Evolutionary conservation across 306 rosid species (phyloP), one percentile per base, ranked within the genome.

Genomic region (Fragaria iinumae): DNA sequence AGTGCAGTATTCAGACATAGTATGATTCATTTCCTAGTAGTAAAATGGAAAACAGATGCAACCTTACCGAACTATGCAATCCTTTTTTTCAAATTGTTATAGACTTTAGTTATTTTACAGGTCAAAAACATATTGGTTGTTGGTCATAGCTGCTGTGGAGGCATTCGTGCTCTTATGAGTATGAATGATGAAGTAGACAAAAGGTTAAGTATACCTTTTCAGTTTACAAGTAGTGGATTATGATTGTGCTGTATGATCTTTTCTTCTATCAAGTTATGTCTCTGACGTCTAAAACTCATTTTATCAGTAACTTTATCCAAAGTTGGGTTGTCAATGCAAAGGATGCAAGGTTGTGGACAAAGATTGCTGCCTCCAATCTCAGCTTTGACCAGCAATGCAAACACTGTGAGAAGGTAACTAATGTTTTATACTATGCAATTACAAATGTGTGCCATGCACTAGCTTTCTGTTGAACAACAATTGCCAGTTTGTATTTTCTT

Each of bases 71-170:
- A 17, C 71, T 49, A 41, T 41, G n/a, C n/a, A 25, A 41, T 43
- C 36, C 43, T 56, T 44, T 56, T 44, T 43, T 55, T 34, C 47
- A 16, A 23, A 2, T 41, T 68, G 17, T 29, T 27, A 55, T 63
- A 53, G 72, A 18, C 8, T 38, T 13, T 57, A 67, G 43, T 34
- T 79, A 50, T 18, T n/a, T 83, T 84, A 67, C 78, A 95, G 99
- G 97, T 95, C 53, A 92, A 90, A 78, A 90, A 95, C 83, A 81
- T 95, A 71, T 77, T 95, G 23, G 92, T 95, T 78, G 90, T 92
- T 78, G 97, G 99, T 71, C 99, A 95, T 84, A 95, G 99, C 86
- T 85, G 97, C 86, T 95, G 99, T 69, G 99, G 99, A 44, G 99
- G 99, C 71, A 95, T 95, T 78, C 97, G 87, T 53, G 99, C 99